These are phyloP conservation scores for Yamadazyma oceani DNA, from an alignment of 1,139 yeast species.

Conservation along the genomic window DNA sequence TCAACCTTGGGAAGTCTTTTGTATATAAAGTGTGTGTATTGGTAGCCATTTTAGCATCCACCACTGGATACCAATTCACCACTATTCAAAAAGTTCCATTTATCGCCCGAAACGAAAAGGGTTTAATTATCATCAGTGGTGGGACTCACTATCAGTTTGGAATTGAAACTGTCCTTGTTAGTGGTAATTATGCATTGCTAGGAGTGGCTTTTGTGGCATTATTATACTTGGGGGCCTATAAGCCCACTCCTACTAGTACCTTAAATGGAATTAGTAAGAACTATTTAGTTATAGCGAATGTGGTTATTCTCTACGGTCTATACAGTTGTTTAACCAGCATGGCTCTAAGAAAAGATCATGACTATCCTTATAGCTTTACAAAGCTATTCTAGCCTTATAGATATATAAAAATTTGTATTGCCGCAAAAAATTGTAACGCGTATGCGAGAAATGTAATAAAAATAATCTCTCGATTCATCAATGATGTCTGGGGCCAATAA, in stretches of 20 bases:
- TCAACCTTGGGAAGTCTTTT: constrained; percentile 30
- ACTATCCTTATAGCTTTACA: constrained; percentile 39
- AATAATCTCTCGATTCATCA: too few relatives aligned
- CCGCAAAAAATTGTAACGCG: not conserved
- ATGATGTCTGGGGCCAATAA: not conserved
- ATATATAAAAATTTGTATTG: too few relatives aligned
- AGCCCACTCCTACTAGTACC: constrained; percentile 20
- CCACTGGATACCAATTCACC: constrained; percentile 66
- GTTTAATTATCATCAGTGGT: constrained; percentile 57
- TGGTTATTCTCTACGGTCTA: constrained; percentile 26
- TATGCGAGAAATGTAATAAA: too few relatives aligned
- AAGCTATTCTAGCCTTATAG: constrained; percentile 29
- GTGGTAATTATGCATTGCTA: constrained; percentile 46
- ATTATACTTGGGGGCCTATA: constrained; percentile 35
- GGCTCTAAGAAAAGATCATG: constrained; percentile 39
- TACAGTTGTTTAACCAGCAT: constrained; percentile 43
- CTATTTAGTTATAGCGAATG: constrained; percentile 18
- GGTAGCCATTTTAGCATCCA: constrained; percentile 40
- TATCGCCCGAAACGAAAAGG: constrained; percentile 50
- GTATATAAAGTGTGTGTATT: constrained; percentile 42
- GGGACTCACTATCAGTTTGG: constrained; percentile 71
- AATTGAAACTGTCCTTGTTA: constrained; percentile 55
- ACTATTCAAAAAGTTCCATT: constrained; percentile 61
- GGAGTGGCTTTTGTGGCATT: constrained; percentile 40
- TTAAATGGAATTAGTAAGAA: constrained; percentile 21